Percentiles rank a stretch among this genome's conserved stretches.
Evolutionary conservation across 345 rosid species (phyloP).

Genomic region (Turnera subulata): DNA sequence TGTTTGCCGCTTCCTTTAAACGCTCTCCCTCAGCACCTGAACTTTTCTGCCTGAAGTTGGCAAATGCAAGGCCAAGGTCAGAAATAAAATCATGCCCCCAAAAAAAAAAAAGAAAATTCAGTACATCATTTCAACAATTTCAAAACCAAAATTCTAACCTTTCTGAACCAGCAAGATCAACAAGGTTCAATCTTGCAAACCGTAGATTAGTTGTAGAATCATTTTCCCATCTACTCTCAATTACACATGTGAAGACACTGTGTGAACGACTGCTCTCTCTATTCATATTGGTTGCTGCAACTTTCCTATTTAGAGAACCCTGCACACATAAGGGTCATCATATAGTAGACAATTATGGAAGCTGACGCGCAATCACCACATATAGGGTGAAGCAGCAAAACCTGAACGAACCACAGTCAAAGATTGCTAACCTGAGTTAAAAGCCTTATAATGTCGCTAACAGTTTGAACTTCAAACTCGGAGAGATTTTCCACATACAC

Average conservation of each 20-base stretch:
- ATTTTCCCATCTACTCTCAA: conserved; percentile 95
- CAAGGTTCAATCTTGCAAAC: conserved; percentile 88
- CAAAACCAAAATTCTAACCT: conserved; percentile 41
- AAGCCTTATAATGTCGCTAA: conserved; percentile 73
- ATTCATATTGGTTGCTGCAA: conserved; percentile 94
- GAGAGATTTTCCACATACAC: conserved; percentile 93
- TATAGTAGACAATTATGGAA: background rate
- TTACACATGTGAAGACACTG: conserved; percentile 85
- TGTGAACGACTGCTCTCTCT: conserved; percentile 97
- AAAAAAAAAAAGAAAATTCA: background rate
- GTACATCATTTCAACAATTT: conserved; percentile 7
- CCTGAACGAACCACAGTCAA: conserved; percentile 1
- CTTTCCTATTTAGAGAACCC: conserved; percentile 88
- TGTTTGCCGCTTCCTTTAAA: conserved; percentile 92
- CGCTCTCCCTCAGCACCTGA: conserved; percentile 99
- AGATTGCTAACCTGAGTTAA: conserved; percentile 59
- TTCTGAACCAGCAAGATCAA: conserved; percentile 96
- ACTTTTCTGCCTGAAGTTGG: conserved; percentile 66
- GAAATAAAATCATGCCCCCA: conserved; percentile 4
- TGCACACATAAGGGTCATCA: conserved; percentile 14
- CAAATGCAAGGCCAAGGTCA: conserved; percentile 4
- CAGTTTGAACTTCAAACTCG: conserved; percentile 79
- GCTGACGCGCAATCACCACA: conserved; percentile 1
- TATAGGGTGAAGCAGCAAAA: background rate
- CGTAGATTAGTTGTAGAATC: conserved; percentile 79